Base-by-base conservation (phyloP, 2,329 filamentous ascomycete genomes). In the Coniella lustricola region DNA sequence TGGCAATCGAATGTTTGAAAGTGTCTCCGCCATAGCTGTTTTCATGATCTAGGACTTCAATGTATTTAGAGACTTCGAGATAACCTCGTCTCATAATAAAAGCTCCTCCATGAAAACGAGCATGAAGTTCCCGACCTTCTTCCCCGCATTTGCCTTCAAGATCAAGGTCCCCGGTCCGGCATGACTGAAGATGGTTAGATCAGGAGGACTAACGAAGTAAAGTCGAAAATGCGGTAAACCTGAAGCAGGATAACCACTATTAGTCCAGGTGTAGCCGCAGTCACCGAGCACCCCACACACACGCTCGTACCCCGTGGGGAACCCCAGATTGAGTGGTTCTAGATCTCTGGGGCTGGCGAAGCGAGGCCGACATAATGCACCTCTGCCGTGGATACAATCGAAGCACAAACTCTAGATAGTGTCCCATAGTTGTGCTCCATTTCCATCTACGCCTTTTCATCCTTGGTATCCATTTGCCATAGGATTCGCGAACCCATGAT, bases 1-100 rank as follows among this genome's bases (percentile, higher is more conserved):
- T 10, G 57, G 57, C 14, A 60, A 39, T 8, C 12, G 37, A 21
- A 39, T 21, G 18, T 12, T 16, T 18, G 17, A 4, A 37, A 18
- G 17, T 10, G 14, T 10, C 18, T 18, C 16, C 20, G 3, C 16
- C 35, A 37, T 37, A 18, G 10, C 16, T 37, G 9, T 10, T 10
- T 16, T 20, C 8, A 1, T 16, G 34, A 16, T 5, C 14, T 35
- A 12, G 12, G 7, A 17, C 4, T 16, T 4, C n/a, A n/a, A n/a
- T n/a, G n/a, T n/a, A n/a, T n/a, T n/a, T n/a, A n/a, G n/a, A n/a
- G n/a, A n/a, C n/a, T n/a, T n/a, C n/a, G n/a, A n/a, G n/a, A n/a
- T n/a, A n/a, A n/a, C n/a, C n/a, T n/a, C n/a, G n/a, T n/a, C n/a
- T n/a, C n/a, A n/a, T n/a, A n/a, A n/a, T n/a, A n/a, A n/a, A n/a